Evolutionary conservation across 2,329 filamentous ascomycete genomes (phyloP).

Genomic region (Talaromyces sp.): DNA sequence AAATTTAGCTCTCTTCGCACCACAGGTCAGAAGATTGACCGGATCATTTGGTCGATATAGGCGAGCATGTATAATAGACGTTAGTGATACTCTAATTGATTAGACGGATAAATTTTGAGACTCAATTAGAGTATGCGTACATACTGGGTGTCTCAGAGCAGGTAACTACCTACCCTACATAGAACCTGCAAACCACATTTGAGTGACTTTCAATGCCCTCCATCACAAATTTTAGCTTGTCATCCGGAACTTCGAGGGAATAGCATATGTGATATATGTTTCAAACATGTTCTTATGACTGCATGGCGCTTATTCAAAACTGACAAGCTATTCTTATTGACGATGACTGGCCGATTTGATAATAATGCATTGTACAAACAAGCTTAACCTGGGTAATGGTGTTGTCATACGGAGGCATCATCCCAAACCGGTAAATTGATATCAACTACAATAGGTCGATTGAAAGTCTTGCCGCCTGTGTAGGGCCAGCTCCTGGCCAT

Average conservation of each 20-base stretch:
- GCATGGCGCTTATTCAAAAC: not conserved
- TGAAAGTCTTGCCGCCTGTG: constrained; percentile 60
- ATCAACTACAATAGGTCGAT: constrained; percentile 83
- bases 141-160: not conserved
- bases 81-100: not conserved
- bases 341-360: not conserved
- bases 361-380: not conserved
- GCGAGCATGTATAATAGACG: not conserved
- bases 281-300: constrained; percentile 1
- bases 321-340: not conserved
- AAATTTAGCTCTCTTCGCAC: not conserved
- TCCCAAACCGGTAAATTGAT: constrained; percentile 65
- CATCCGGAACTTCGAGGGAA: not conserved
- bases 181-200: not conserved
- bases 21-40: constrained; percentile 12
- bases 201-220: not conserved
- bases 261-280: not conserved
- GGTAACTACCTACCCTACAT: too few relatives aligned
- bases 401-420: constrained; percentile 16
- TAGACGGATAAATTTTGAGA: not conserved
- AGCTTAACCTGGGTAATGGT: not conserved
- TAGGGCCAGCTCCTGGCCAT: constrained; percentile 68
- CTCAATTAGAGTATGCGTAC: not conserved
- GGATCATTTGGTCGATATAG: not conserved
- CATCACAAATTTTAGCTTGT: not conserved